A percentile compares a stretch with the other conserved stretches of the same genome.
These are phyloP conservation scores for Solanum etuberosum DNA, from an alignment of 257 asterid genomes.

Conservation along the genomic window DNA sequence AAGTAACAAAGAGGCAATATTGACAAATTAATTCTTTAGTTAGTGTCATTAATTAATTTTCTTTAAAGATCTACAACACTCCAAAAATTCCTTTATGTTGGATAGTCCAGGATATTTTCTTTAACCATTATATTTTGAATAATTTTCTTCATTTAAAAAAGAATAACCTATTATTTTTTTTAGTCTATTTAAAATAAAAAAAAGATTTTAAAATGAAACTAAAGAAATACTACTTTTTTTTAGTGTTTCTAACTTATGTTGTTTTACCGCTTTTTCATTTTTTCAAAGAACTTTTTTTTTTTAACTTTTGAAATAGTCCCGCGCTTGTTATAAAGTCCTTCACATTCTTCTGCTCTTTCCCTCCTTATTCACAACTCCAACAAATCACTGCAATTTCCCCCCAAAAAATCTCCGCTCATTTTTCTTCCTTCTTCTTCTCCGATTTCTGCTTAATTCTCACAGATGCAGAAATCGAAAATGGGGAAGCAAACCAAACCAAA, in stretches of 20 bases:
- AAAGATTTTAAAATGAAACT: too few species aligned
- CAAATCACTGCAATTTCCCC: neutral
- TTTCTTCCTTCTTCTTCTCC: neutral
- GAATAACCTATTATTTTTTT: too few species aligned
- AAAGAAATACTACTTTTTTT: too few species aligned
- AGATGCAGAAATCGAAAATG: slow-evolving; percentile 17
- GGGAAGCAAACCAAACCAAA: slow-evolving; percentile 40
- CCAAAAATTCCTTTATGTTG: too few species aligned
- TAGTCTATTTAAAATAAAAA: too few species aligned
- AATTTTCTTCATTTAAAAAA: too few species aligned
- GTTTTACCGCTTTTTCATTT: neutral
- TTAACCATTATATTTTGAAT: too few species aligned
- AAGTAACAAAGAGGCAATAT: neutral
- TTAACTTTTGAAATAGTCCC: neutral
- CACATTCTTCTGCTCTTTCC: neutral
- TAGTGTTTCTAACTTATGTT: neutral
- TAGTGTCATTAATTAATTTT: neutral
- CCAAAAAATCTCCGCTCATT: neutral
- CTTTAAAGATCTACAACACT: neutral
- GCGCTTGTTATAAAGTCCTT: neutral
- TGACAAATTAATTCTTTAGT: neutral
- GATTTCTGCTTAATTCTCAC: neutral
- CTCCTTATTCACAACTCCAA: neutral
- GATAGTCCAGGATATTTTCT: neutral
- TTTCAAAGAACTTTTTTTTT: neutral